Evolutionary conservation across 805 yeast species (phyloP).

Genomic region (Sugiyamaella mastotermitis): DNA sequence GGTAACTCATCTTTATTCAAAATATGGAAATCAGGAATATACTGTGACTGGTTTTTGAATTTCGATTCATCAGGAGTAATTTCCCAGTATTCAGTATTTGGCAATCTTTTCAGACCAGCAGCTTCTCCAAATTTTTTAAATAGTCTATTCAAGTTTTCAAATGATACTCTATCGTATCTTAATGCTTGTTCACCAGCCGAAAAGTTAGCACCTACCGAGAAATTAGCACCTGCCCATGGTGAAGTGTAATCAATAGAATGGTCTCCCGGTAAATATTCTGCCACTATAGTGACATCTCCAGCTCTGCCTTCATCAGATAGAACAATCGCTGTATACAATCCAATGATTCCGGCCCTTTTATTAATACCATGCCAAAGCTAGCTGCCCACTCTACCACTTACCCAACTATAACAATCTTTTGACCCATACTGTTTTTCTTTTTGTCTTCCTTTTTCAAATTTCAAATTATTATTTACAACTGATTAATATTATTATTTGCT

Average conservation of each 20-base stretch:
- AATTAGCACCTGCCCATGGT: slow-evolving; percentile 74
- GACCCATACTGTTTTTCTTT: too few relatives aligned
- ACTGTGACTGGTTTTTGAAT: slow-evolving; percentile 41
- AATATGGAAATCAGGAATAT: slow-evolving; percentile 38
- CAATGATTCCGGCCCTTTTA: slow-evolving; percentile 57
- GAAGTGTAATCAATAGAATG: slow-evolving; percentile 68
- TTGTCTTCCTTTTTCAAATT: too few relatives aligned
- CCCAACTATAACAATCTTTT: slow-evolving; percentile 20
- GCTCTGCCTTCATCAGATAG: slow-evolving; percentile 38
- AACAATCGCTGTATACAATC: slow-evolving; percentile 54
- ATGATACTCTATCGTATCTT: slow-evolving; percentile 52
- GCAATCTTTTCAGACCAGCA: slow-evolving; percentile 49
- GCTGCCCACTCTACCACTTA: slow-evolving; percentile 6
- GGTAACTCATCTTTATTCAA: slow-evolving; percentile 40
- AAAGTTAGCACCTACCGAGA: slow-evolving; percentile 56
- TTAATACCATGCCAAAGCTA: not conserved
- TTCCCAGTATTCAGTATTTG: slow-evolving; percentile 53
- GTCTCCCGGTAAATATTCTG: slow-evolving; percentile 72
- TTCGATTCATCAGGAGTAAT: slow-evolving; percentile 39
- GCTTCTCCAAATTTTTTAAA: slow-evolving; percentile 44
- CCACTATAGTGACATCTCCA: slow-evolving; percentile 48
- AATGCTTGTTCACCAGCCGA: slow-evolving; percentile 41
- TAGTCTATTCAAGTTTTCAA: slow-evolving; percentile 39
- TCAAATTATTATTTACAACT: too few relatives aligned
- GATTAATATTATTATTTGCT: too few relatives aligned